These are phyloP conservation scores for Exserohilum turcica DNA, from an alignment of 2,329 filamentous ascomycete species.

Conservation along the genomic window DNA sequence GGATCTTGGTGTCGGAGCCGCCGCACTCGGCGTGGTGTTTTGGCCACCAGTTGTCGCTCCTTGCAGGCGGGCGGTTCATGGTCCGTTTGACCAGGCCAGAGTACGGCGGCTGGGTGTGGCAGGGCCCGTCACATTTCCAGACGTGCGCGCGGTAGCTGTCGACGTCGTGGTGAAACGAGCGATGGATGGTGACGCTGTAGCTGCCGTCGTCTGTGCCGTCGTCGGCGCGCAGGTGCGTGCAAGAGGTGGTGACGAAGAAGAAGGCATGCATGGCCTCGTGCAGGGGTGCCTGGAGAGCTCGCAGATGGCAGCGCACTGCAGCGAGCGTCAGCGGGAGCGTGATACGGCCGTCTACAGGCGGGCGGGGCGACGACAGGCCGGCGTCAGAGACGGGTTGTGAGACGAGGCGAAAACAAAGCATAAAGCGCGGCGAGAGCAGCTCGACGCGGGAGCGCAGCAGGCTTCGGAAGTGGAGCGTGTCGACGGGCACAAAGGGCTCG, in stretches of 20 bases:
- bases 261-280: conserved; percentile 55
- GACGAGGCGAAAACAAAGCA: conserved; percentile 17
- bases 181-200: conserved; percentile 51
- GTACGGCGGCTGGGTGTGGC: conserved; percentile 46
- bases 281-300: conserved; percentile 51
- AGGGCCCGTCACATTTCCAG: conserved; percentile 53
- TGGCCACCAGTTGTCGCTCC: conserved; percentile 51
- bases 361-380: conserved; percentile 17
- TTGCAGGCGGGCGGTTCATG: conserved; percentile 53
- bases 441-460: conserved; percentile 50
- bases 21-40: conserved; percentile 50
- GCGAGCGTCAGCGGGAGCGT: conserved; percentile 23
- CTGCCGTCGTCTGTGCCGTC: conserved; percentile 50
- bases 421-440: conserved; percentile 37
- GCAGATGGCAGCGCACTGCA: conserved; percentile 52
- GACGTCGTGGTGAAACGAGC: conserved; percentile 55
- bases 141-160: conserved; percentile 53
- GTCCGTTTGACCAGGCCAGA: conserved; percentile 54
- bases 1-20: conserved; percentile 49
- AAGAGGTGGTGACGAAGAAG: conserved; percentile 54
- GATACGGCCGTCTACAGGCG: conserved; percentile 13
- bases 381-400: conserved; percentile 10
- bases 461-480: conserved; percentile 51
- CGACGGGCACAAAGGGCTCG: conserved; percentile 50
- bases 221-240: conserved; percentile 50